phyloP scores from a whole-genome alignment of 2,329 filamentous ascomycete genomes.

The Elsinoe australis region DNA sequence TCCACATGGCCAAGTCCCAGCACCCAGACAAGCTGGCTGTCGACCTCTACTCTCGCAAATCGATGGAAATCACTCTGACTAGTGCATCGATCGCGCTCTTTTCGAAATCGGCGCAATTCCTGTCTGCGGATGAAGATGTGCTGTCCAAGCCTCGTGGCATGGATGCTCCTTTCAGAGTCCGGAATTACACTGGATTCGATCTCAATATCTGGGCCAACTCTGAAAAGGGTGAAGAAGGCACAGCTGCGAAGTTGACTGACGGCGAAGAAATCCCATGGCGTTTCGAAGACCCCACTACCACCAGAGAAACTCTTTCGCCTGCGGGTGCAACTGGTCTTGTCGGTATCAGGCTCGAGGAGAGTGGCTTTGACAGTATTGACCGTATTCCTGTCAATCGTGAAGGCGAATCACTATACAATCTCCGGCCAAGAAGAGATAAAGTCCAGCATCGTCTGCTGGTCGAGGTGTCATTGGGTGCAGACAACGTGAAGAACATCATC shows the following conservation, averaged over 20 bases:
- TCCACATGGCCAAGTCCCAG: conserved; percentile 74
- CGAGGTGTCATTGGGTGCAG: conserved; percentile 79
- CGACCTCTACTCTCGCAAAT: conserved; percentile 81
- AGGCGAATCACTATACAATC: conserved; percentile 81
- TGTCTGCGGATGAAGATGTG: conserved; percentile 82
- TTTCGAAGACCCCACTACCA: conserved; percentile 93
- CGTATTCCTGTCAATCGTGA: conserved; percentile 89
- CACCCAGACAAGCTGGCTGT: conserved; percentile 70
- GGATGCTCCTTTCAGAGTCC: conserved; percentile 86
- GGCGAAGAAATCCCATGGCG: conserved; percentile 91
- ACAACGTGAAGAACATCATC: conserved; percentile 98
- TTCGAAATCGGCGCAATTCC: conserved; percentile 86
- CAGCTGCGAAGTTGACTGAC: conserved; percentile 71
- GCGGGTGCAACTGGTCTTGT: conserved; percentile 76
- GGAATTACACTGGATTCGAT: conserved; percentile 93
- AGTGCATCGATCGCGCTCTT: conserved; percentile 88
- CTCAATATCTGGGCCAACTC: conserved; percentile 75
- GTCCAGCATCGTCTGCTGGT: conserved; percentile 85
- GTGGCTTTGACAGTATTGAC: conserved; percentile 83
- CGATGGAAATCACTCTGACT: conserved; percentile 84
- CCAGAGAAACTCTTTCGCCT: conserved; percentile 82
- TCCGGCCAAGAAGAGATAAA: conserved; percentile 78
- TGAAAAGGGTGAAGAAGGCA: conserved; percentile 60
- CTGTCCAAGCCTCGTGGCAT: conserved; percentile 85
- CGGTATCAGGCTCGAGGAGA: conserved; percentile 77